A percentile compares a stretch with the other conserved stretches of the same genome.
Evolutionary conservation across 768 basidiomycete species (phyloP).

Genomic region (Filobasidium floriforme): DNA sequence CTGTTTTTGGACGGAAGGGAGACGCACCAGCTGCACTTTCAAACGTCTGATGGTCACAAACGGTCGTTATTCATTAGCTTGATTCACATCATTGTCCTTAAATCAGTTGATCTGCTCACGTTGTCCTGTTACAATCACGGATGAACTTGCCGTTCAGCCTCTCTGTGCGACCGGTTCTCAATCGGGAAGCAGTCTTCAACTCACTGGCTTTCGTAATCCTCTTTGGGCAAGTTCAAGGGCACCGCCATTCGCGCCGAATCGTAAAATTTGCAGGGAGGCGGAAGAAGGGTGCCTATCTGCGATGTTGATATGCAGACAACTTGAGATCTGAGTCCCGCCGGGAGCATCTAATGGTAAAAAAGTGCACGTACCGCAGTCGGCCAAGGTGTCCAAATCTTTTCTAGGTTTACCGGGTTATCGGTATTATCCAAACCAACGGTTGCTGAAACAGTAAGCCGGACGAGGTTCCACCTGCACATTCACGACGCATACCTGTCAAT

Average conservation of each 20-base stretch:
- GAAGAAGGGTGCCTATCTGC: background rate
- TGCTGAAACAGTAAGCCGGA: background rate
- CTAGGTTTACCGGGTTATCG: background rate
- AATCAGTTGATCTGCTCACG: too few species aligned
- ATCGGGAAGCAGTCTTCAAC: background rate
- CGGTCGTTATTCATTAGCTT: too few species aligned
- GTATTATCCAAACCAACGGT: background rate
- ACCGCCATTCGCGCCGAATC: background rate
- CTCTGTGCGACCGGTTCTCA: too few species aligned
- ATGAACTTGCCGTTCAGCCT: too few species aligned
- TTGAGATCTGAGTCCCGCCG: background rate
- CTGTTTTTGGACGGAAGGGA: too few species aligned
- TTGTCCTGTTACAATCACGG: too few species aligned
- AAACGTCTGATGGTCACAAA: too few species aligned
- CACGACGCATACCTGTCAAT: too few species aligned
- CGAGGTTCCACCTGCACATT: background rate
- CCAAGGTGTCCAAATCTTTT: background rate
- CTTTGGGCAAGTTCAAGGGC: background rate
- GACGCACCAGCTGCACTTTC: too few species aligned
- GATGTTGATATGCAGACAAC: too few species aligned
- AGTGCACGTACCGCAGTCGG: background rate
- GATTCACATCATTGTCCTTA: too few species aligned
- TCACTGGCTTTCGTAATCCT: background rate
- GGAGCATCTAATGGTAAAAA: background rate
- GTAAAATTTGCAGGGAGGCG: background rate